A percentile compares a stretch with the other conserved stretches of the same genome.
Conservation (phyloP, 1,284 basidiomycete genomes). For the Irpex sp. region DNA sequence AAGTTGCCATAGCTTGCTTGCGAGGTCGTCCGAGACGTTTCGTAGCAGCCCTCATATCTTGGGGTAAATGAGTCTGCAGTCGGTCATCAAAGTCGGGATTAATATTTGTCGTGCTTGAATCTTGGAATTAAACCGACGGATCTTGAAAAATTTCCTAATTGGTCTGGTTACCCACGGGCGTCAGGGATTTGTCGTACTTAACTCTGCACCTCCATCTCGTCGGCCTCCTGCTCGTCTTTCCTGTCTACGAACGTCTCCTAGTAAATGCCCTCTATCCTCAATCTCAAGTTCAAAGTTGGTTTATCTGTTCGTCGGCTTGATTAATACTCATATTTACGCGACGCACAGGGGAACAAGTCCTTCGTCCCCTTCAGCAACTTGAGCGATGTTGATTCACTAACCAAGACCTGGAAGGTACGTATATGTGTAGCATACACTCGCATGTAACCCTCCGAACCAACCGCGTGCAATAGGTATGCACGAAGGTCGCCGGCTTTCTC, state of each 20-base stretch:
- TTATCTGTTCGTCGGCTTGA: conserved; percentile 18
- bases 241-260: conserved; percentile 14
- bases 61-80: background rate
- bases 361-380: conserved; percentile 87
- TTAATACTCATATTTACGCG: conserved; percentile 14
- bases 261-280: conserved; percentile 77
- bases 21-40: background rate
- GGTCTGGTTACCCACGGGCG: conserved; percentile 2
- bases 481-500: conserved; percentile 81
- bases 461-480: conserved; percentile 57
- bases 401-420: conserved; percentile 81
- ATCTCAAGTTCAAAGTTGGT: conserved; percentile 80
- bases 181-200: conserved; percentile 11
- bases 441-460: conserved; percentile 9
- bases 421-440: background rate
- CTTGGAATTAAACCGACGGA: conserved; percentile 9
- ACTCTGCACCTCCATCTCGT: conserved; percentile 14
- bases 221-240: conserved; percentile 21
- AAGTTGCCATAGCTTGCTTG: background rate
- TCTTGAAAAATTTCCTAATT: conserved; percentile 14
- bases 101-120: background rate
- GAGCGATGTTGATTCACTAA: conserved; percentile 74
- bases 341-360: conserved; percentile 77
- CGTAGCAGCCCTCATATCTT: background rate
- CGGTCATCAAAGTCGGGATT: background rate